Base-by-base conservation (phyloP, 805 yeast genomes). In the Metschnikowia borealis region DNA sequence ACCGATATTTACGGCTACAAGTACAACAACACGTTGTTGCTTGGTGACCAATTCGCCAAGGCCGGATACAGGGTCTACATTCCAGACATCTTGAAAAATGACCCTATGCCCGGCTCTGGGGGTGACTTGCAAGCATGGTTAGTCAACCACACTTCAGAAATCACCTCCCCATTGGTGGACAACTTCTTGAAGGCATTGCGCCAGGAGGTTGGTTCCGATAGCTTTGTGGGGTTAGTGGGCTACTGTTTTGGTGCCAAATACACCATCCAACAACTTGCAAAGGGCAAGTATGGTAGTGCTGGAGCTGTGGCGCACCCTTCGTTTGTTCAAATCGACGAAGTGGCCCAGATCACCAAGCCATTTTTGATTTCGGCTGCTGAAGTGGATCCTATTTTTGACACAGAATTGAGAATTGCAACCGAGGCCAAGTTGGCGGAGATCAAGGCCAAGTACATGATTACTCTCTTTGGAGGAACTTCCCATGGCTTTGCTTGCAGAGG, bases 281-380 rank as follows among this genome's bases (percentile, higher is more conserved):
- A 60, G 26, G 74, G 66, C 38, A 78, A 78, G 23, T 40, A 60
- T 6, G 76, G 79, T 34, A 79, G 80, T 53, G 86, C 76, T 15
- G 89, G 80, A 60, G 95, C 92, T 14, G 67, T 81, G 54, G 94
- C 94, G 7, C 97, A 91, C 68, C 97, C 97, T 5, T 85, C 95
- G 2, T 77, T 85, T 53, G 83, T 87, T 14, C 53, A 75, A 11
- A 75, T 77, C 33, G 90, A 82, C 36, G 95, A 87, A 61, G 75
- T 89, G 44, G 79, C 74, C 47, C 78, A 71, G 1, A 65, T 91
- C 57, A 80, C 75, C 55, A 70, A 68, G 53, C 96, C 96, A 18
- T 40, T 91, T 29, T 56, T 83, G 54, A 83, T 90, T 56, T 75
- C 87, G 18, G 87, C 87, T 49, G 95, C 96, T 44, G 89, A 87